Percentiles rank a stretch among this genome's conserved stretches.
These are phyloP conservation scores for Malassezia sympodialis DNA, from an alignment of 1,284 basidiomycete genomes.

Conservation along the genomic window DNA sequence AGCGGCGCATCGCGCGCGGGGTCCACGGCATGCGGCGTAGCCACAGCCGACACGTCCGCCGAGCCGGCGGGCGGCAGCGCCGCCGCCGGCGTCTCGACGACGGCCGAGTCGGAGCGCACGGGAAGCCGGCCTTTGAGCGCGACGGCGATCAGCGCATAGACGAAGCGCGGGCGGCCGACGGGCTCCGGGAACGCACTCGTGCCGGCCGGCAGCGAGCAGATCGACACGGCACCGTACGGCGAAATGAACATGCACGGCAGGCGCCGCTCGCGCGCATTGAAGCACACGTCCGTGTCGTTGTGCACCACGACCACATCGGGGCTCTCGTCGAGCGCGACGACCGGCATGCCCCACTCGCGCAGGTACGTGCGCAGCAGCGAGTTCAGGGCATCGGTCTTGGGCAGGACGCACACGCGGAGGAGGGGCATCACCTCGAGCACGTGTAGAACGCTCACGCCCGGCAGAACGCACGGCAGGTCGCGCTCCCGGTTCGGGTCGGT, in stretches of 20 bases:
- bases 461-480: neutral
- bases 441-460: neutral
- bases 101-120: neutral
- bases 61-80: neutral
- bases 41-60: neutral
- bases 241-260: constrained; percentile 5
- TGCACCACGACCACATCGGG: constrained; percentile 10
- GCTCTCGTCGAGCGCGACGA: neutral
- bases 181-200: neutral
- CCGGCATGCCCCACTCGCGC: neutral
- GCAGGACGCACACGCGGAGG: neutral
- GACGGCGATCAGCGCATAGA: neutral
- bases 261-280: neutral
- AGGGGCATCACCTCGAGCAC: neutral
- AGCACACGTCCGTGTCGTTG: constrained; percentile 1
- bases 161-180: neutral
- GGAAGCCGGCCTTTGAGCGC: neutral
- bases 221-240: neutral
- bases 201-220: neutral
- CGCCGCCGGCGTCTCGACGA: neutral
- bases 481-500: neutral
- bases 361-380: neutral
- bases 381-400: neutral
- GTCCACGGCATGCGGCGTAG: too few relatives aligned
- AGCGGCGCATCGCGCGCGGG: too few relatives aligned